Base-by-base conservation (phyloP, 257 asterid species). In the Nicotiana attenuata region DNA sequence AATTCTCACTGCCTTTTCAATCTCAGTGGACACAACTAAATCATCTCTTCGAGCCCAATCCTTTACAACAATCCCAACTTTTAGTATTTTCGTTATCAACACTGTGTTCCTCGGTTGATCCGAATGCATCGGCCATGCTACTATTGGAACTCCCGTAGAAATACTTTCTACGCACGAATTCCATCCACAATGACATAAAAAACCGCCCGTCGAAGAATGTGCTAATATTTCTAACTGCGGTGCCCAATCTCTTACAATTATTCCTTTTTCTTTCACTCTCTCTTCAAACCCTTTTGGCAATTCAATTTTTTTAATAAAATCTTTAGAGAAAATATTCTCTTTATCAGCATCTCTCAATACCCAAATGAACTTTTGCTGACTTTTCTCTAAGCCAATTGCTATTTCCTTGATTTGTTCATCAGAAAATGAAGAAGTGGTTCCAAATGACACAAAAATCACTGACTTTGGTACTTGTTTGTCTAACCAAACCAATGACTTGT, bases 121-220 rank as follows among this genome's bases (percentile, higher is more conserved):
- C 10, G 93, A 91, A 45, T 90, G 95, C 92, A 91, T 89, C 15
- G 95, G 95, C 95, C 95, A 91, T 4, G 93, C 90, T 26, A 83
- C 90, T 47, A 91, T 85, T 0, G 95, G 90, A 6, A 89, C 91
- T 6, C 95, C 93, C 93, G 87, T 87, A 0, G 92, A 89, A 2
- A 91, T 87, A 19, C 95, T 91, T 86, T 90, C 95, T 82, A 91
- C 83, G 89, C 93, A 91, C 0, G 95, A 91, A 64, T 91, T 91
- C 95, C 95, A 91, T 0, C 95, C 96, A 5, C 95, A 91, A n/a
- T 91, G 95, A 55, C 93, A 88, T 85, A 91, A 57, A 61, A 91
- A 91, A 9, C 93, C 96, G 0, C 93, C 96, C 0, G 87, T 85
- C 0, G 90, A 81, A 0, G 45, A 1, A 11, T 91, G 96, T 0